Conservation (phyloP, 768 basidiomycete species). For the Termitomyces sp. region DNA sequence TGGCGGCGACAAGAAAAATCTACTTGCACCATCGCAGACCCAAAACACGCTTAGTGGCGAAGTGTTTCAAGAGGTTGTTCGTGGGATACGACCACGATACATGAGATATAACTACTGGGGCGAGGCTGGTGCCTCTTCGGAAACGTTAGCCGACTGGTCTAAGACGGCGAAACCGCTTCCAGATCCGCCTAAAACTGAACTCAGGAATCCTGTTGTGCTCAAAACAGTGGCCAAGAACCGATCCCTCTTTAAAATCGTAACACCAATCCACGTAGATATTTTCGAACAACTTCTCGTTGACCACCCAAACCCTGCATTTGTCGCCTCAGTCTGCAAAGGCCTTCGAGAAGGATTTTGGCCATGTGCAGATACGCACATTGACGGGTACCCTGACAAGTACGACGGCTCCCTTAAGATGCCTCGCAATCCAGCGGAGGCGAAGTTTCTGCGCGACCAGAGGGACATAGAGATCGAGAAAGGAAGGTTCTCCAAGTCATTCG, state of each 20-base stretch:
- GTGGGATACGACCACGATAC: not conserved
- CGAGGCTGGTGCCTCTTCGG: not conserved
- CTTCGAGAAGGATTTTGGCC: conserved; percentile 10
- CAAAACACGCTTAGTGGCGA: no score
- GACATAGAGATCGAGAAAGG: conserved; percentile 3
- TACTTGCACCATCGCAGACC: no score
- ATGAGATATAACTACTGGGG: conserved; percentile 1
- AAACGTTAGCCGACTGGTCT: conserved; percentile 3
- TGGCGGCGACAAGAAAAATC: not conserved
- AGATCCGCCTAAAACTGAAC: not conserved
- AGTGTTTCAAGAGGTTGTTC: not conserved
- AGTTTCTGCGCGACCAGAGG: conserved; percentile 5
- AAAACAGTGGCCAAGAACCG: not conserved
- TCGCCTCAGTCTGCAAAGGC: conserved; percentile 8
- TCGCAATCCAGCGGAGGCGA: not conserved
- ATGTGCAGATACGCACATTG: not conserved
- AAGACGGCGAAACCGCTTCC: conserved; percentile 1
- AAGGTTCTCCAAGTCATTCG: conserved; percentile 3
- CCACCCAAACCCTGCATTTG: conserved; percentile 2
- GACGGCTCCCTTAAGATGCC: not conserved
- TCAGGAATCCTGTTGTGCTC: not conserved
- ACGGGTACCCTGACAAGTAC: not conserved
- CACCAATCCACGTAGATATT: conserved; percentile 1
- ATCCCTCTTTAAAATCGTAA: conserved; percentile 2
- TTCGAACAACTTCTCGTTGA: not conserved